These are phyloP conservation scores for Ceratocystiopsis sp. DNA, from an alignment of 2,329 filamentous ascomycete species.

Conservation along the genomic window DNA sequence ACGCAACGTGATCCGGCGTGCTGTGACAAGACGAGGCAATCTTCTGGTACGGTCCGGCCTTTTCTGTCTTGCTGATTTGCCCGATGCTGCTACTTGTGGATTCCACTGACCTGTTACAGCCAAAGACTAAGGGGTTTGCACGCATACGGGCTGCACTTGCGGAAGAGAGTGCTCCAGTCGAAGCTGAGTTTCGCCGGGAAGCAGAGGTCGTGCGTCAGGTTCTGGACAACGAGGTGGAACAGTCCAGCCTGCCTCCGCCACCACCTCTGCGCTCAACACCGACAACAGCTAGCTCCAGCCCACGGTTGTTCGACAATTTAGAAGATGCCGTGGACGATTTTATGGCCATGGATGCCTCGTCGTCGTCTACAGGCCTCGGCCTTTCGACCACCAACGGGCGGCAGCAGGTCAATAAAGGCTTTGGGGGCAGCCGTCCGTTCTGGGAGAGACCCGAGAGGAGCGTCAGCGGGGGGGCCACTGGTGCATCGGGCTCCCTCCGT, in stretches of 20 bases:
- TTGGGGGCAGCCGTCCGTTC: constrained; percentile 50
- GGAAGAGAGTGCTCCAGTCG: constrained; percentile 75
- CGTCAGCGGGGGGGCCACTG: no score
- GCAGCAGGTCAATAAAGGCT: constrained; percentile 54
- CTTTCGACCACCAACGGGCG: constrained; percentile 51
- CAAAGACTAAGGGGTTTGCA: constrained; percentile 91
- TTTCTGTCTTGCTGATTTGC: background rate
- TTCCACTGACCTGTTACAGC: constrained; percentile 33
- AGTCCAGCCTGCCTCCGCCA: constrained; percentile 8
- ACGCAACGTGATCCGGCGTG: constrained; percentile 61
- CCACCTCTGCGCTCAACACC: constrained; percentile 19
- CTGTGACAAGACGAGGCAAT: constrained; percentile 76
- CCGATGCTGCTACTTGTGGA: no score
- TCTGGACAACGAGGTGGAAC: constrained; percentile 64
- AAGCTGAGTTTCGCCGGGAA: constrained; percentile 77
- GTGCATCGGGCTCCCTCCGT: background rate
- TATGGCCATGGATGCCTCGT: constrained; percentile 37
- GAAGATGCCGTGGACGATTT: constrained; percentile 55
- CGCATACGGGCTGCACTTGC: constrained; percentile 77
- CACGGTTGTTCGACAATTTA: constrained; percentile 40
- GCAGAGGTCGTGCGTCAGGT: constrained; percentile 93
- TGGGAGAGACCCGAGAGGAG: constrained; percentile 40
- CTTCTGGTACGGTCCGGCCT: constrained; percentile 46
- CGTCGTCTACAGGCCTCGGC: constrained; percentile 12
- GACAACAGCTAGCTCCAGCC: constrained; percentile 49